phyloP scores from a whole-genome alignment of 140 eudicot species.

The Flaveria floridana region DNA sequence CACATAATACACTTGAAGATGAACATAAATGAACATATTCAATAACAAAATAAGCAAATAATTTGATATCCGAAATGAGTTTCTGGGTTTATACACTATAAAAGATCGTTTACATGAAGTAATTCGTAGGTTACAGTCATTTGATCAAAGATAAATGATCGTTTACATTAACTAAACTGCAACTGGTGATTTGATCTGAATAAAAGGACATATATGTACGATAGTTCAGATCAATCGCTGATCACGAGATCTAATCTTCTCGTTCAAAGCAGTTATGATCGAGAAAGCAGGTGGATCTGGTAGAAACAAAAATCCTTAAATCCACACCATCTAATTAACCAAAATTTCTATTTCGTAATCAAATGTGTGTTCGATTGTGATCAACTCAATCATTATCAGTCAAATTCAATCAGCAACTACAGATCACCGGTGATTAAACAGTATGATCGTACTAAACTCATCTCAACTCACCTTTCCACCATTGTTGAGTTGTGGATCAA shows the following conservation, averaged over 20 bases:
- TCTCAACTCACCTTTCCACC: slow-evolving; percentile 54
- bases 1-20: neutral
- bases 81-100: no score
- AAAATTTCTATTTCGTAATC: neutral
- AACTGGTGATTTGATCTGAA: neutral
- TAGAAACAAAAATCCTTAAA: neutral
- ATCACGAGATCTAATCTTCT: slow-evolving; percentile 5
- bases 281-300: neutral
- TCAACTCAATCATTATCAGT: slow-evolving; percentile 14
- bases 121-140: no score
- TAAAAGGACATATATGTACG: neutral
- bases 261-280: neutral
- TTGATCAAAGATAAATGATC: no score
- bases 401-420: slow-evolving; percentile 16
- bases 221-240: no score
- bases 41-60: neutral
- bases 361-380: slow-evolving; percentile 1
- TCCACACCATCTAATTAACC: neutral
- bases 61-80: neutral
- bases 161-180: no score
- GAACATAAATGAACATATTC: neutral
- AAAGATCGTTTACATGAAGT: no score
- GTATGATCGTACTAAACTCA: slow-evolving; percentile 5
- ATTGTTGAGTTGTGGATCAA: slow-evolving; percentile 54
- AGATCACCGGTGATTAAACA: neutral